phyloP scores from a whole-genome alignment of 2,329 filamentous ascomycete genomes.

The Ophiostoma perfectum region DNA sequence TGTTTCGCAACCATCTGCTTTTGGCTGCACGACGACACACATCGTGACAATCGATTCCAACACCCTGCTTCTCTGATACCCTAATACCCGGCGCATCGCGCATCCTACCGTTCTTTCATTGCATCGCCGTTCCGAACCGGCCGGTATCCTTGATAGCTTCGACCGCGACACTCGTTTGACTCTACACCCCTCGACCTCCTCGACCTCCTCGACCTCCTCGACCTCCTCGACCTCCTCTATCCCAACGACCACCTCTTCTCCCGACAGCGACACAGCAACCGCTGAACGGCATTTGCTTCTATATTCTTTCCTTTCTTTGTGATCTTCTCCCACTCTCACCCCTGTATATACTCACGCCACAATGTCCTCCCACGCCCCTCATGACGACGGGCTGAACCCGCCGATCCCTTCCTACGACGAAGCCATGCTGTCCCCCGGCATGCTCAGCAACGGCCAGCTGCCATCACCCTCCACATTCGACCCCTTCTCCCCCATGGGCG shows the following conservation, averaged over 20 bases:
- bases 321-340: too few species aligned
- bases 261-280: background rate
- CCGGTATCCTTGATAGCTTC: background rate
- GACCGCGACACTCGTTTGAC: constrained; percentile 11
- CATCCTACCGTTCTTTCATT: background rate
- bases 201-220: too few species aligned
- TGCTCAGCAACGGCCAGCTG: constrained; percentile 37
- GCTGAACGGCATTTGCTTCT: background rate
- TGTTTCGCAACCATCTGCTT: constrained; percentile 10
- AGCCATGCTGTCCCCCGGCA: constrained; percentile 54
- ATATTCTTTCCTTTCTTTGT: too few species aligned
- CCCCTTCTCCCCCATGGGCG: constrained; percentile 51
- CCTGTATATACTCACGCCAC: background rate
- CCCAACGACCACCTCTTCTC: background rate
- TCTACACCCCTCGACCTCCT: too few species aligned
- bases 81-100: constrained; percentile 1
- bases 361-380: constrained; percentile 10
- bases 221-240: too few species aligned
- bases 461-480: constrained; percentile 33
- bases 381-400: constrained; percentile 39
- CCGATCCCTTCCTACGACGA: constrained; percentile 83
- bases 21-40: constrained; percentile 23
- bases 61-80: background rate
- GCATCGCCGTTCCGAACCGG: background rate
- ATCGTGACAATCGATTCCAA: background rate